Base-by-base conservation (phyloP, 306 rosid genomes). In the Vicia sativa region DNA sequence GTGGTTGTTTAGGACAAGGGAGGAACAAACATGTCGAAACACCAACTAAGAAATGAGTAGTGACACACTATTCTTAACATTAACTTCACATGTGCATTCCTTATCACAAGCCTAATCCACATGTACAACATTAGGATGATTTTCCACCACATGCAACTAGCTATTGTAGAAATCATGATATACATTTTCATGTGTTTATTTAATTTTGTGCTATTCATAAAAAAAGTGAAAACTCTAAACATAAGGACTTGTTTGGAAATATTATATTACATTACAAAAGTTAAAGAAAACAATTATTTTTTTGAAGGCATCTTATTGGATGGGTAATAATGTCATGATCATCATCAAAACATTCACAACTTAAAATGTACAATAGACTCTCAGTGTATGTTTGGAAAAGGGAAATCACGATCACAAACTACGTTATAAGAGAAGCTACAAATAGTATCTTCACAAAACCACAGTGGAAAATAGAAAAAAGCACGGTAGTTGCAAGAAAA, bases 61-160 rank as follows among this genome's bases (percentile, higher is more conserved):
- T 62, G 70, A 61, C 44, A 48, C 31, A 23, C 8, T 49, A 12
- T 62, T 37, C 39, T 44, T 44, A 25, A 71, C 49, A 57, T 44
- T 70, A 42, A 57, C 60, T 59, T 46, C 16, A 49, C 69, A 71
- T 59, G 61, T 60, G 60, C 58, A 38, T 45, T 69, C 62, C 43
- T 69, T 29, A 9, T 69, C 18, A n/a, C 65, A 55, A 53, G 41
- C 73, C 41, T 1, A 53, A 21, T 53, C 19, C 73, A 53, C 63
- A 54, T 54, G 64, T 68, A 25, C 41, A 53, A 15, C 25, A 31
- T 9, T 53, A 13, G 31, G 62, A 54, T 53, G 7, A 15, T 54
- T 52, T 25, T 67, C 72, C 43, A 52, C n/a, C 48, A 49, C 60
- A 49, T 50, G 14, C 9, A 31, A 16, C n/a, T 15, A 57, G 4